Percentiles rank a stretch among this genome's conserved stretches.
Evolutionary conservation across 140 eudicot genomes (phyloP).

Genomic region (Cichorium intybus): DNA sequence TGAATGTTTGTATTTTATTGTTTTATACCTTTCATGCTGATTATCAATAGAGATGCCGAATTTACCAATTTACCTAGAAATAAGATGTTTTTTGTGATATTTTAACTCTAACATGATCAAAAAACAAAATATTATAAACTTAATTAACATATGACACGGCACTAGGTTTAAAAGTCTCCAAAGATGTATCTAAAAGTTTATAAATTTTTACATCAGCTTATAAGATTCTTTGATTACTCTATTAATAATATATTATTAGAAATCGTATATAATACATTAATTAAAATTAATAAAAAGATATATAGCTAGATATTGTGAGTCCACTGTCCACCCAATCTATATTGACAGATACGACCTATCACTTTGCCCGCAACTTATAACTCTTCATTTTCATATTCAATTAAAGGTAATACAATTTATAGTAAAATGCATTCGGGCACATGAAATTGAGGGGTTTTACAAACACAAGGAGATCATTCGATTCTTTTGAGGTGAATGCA

Average conservation of each 20-base stretch:
- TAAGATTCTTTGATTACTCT: too few species aligned
- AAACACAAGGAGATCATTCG: conserved; percentile 29
- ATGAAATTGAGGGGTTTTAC: conserved; percentile 7
- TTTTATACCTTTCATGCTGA: neutral
- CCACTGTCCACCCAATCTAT: neutral
- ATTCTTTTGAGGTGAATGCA: conserved; percentile 39
- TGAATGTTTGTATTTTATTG: neutral
- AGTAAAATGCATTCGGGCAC: conserved; percentile 1
- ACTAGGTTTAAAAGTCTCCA: too few species aligned
- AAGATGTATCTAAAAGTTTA: too few species aligned
- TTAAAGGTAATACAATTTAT: neutral
- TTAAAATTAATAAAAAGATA: neutral
- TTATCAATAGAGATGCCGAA: too few species aligned
- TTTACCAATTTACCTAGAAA: too few species aligned
- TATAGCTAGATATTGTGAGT: neutral
- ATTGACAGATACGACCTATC: neutral
- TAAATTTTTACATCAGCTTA: neutral
- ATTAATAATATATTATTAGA: too few species aligned
- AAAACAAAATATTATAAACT: too few species aligned
- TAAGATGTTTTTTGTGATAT: too few species aligned
- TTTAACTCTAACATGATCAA: too few species aligned
- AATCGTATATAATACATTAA: neutral
- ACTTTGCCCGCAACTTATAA: neutral
- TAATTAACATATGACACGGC: too few species aligned
- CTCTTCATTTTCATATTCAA: neutral